These are phyloP conservation scores for Globisporangium paroecandrum DNA, from an alignment of 352 stramenopile genomes.

Conservation along the genomic window DNA sequence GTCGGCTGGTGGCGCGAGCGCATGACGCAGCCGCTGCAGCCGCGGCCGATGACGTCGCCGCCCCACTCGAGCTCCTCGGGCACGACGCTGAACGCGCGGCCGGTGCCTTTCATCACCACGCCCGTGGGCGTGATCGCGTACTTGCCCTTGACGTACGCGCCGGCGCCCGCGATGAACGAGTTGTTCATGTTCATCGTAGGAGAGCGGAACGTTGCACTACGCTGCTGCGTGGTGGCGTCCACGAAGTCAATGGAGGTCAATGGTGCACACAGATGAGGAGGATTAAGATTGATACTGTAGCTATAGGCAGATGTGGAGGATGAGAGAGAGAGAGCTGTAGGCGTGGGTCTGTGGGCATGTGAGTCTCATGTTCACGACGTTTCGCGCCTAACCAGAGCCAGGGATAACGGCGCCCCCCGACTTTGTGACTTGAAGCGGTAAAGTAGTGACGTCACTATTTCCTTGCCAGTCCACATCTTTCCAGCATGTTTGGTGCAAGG, in stretches of 20 bases:
- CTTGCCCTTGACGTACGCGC: constrained; percentile 78
- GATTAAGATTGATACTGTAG: background rate
- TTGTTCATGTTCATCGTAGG: constrained; percentile 55
- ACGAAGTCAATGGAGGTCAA: constrained; percentile 5
- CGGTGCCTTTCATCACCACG: constrained; percentile 78
- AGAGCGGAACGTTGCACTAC: background rate
- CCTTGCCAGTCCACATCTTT: background rate
- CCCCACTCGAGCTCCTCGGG: constrained; percentile 77
- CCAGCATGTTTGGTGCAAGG: background rate
- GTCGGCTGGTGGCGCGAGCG: constrained; percentile 63
- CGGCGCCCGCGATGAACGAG: constrained; percentile 66
- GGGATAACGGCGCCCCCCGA: background rate
- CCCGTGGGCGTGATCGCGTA: constrained; percentile 78
- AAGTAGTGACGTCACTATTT: background rate
- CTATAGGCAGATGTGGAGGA: background rate
- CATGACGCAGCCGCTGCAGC: constrained; percentile 68
- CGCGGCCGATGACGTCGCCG: constrained; percentile 68
- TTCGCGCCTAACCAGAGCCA: background rate
- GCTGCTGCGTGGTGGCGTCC: background rate
- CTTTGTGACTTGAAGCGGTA: background rate
- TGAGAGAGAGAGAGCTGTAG: background rate
- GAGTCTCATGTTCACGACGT: constrained; percentile 18
- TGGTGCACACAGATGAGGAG: background rate
- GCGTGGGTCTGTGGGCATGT: background rate
- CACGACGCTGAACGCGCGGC: constrained; percentile 72